Evolutionary conservation across 768 basidiomycete species (phyloP).

Genomic region (Leccinum truebloodii): DNA sequence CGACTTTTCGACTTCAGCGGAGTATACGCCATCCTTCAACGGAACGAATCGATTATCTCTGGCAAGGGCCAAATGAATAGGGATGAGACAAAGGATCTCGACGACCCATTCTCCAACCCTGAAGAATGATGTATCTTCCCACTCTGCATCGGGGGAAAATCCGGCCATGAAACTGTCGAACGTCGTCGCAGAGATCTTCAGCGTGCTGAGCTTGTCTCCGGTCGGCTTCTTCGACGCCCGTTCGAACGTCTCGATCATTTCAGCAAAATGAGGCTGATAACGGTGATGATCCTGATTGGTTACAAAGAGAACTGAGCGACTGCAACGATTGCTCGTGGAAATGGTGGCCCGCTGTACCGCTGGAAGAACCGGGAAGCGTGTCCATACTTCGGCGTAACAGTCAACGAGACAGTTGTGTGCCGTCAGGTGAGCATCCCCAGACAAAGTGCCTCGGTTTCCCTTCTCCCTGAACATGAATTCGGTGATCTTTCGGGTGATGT

Average conservation of each 20-base stretch:
- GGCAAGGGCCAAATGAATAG: conserved; percentile 63
- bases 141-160: conserved; percentile 13
- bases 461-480: conserved; percentile 59
- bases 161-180: conserved; percentile 27
- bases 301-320: conserved; percentile 45
- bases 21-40: conserved; percentile 56
- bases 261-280: conserved; percentile 44
- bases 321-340: conserved; percentile 32
- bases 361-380: conserved; percentile 56
- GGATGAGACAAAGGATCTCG: conserved; percentile 60
- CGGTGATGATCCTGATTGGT: conserved; percentile 36
- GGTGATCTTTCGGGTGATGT: conserved; percentile 56
- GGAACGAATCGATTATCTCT: conserved; percentile 63
- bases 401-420: conserved; percentile 53
- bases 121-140: conserved; percentile 37
- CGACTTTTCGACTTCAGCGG: conserved; percentile 48
- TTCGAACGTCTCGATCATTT: conserved; percentile 50
- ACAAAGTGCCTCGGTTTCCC: conserved; percentile 24
- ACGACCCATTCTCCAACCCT: conserved; percentile 61
- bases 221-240: conserved; percentile 52
- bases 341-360: conserved; percentile 48
- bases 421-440: conserved; percentile 23
- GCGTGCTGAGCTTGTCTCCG: conserved; percentile 41
- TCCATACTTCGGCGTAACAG: conserved; percentile 59
- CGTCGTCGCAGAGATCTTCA: conserved; percentile 33